phyloP scores from a whole-genome alignment of 768 basidiomycete genomes.

The Russula virescens region DNA sequence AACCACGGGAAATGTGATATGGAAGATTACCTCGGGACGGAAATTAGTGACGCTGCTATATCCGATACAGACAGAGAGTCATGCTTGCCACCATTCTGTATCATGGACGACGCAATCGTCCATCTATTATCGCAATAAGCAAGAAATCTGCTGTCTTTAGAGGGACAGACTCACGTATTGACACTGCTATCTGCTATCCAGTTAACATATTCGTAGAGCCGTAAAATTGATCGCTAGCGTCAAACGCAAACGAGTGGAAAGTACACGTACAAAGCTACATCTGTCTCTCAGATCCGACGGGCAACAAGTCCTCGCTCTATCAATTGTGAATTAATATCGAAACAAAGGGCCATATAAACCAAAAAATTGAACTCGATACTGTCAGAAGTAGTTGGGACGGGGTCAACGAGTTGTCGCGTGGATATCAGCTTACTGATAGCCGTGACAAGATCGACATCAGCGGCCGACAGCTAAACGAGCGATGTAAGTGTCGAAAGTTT shows the following conservation, averaged over 20 bases:
- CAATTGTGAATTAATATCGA: not conserved
- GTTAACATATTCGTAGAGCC: conserved; percentile 32
- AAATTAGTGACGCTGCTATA: conserved; percentile 50
- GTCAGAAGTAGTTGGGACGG: conserved; percentile 9
- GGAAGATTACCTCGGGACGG: conserved; percentile 69
- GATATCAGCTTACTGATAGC: conserved; percentile 2
- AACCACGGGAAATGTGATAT: conserved; percentile 73
- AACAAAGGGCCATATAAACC: not conserved
- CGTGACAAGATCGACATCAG: conserved; percentile 7
- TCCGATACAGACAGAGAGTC: conserved; percentile 69
- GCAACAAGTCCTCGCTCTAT: conserved; percentile 66
- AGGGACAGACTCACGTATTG: conserved; percentile 49
- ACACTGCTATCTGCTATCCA: conserved; percentile 79
- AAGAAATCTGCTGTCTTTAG: not conserved
- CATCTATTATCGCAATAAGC: conserved; percentile 39
- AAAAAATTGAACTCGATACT: conserved; percentile 1
- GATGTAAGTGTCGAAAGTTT: not conserved
- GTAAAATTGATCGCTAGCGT: conserved; percentile 7
- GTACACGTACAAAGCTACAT: conserved; percentile 52
- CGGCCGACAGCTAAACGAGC: not conserved
- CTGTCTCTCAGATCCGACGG: conserved; percentile 57
- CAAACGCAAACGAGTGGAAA: not conserved
- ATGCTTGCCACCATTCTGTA: conserved; percentile 80
- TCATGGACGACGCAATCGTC: conserved; percentile 76
- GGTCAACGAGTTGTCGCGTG: conserved; percentile 5